Percentiles rank a stretch among this genome's conserved stretches.
phyloP scores from a whole-genome alignment of 2,329 filamentous ascomycete species.

The Colletotrichum liaoningense region DNA sequence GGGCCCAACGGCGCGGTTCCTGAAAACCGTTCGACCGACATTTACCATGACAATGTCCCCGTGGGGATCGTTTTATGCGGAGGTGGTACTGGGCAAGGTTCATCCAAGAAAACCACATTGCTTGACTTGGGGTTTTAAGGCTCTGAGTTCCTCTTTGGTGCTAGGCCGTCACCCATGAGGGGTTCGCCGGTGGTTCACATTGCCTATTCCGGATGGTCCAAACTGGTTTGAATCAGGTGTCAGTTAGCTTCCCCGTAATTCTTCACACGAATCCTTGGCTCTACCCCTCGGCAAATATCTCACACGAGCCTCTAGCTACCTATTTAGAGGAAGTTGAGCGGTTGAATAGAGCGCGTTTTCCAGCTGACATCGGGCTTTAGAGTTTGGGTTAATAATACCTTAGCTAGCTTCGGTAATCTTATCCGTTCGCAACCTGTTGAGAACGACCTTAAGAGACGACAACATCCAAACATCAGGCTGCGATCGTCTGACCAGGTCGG shows the following conservation, averaged over 20 bases:
- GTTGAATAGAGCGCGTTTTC: not conserved
- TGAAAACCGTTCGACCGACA: not conserved
- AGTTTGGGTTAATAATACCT: not conserved
- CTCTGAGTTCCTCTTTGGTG: slow-evolving; percentile 10
- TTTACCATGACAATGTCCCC: slow-evolving; percentile 7
- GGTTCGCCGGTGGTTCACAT: slow-evolving; percentile 14
- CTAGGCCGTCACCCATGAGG: not conserved
- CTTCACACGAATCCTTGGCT: not conserved
- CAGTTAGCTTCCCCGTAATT: not conserved
- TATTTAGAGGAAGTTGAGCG: not conserved
- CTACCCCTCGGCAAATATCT: not conserved
- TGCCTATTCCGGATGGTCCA: slow-evolving; percentile 7
- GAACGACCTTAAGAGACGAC: not conserved
- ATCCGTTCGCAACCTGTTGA: not conserved
- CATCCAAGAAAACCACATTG: not conserved
- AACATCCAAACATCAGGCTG: not conserved
- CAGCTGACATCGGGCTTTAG: not conserved
- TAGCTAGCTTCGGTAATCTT: not conserved
- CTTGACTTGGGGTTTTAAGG: slow-evolving; percentile 13
- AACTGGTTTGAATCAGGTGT: not conserved
- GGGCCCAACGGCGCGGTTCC: not conserved
- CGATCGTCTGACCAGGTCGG: not conserved
- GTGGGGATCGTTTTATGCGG: slow-evolving; percentile 23
- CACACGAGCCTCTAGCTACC: slow-evolving; percentile 6
- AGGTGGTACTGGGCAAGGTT: not conserved